A percentile compares a stretch with the other conserved stretches of the same genome.
phyloP scores from a whole-genome alignment of 2,329 filamentous ascomycete species.

The Phialophora verrucosa region DNA sequence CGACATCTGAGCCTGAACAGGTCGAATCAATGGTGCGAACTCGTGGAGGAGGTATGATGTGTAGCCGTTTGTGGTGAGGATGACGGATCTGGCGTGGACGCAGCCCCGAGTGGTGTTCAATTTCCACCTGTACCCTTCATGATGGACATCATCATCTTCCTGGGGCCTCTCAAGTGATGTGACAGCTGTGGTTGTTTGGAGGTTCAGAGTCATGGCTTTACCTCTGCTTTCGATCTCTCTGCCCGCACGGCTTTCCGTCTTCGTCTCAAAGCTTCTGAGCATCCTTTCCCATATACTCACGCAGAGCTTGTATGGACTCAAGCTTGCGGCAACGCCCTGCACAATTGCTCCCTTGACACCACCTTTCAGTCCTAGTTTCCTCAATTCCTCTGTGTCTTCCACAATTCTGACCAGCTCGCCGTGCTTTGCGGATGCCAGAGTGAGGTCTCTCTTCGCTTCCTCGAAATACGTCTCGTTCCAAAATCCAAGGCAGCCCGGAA shows the following conservation, averaged over 20 bases:
- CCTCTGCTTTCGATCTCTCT: not conserved
- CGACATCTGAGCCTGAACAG: slow-evolving; percentile 66
- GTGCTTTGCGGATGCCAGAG: not conserved
- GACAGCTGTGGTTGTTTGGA: slow-evolving; percentile 44
- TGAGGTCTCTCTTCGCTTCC: slow-evolving; percentile 31
- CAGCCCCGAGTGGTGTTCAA: slow-evolving; percentile 70
- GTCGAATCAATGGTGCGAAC: slow-evolving; percentile 74
- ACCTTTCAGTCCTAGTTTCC: slow-evolving; percentile 39
- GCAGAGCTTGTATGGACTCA: slow-evolving; percentile 34
- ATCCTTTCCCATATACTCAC: slow-evolving; percentile 25
- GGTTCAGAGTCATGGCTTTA: slow-evolving; percentile 37
- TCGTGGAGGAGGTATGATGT: slow-evolving; percentile 74
- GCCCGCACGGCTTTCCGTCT: not conserved
- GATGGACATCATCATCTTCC: slow-evolving; percentile 6
- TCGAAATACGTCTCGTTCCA: slow-evolving; percentile 33
- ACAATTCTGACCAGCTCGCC: slow-evolving; percentile 22
- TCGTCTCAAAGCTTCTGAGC: slow-evolving; percentile 13
- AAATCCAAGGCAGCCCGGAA: slow-evolving; percentile 27
- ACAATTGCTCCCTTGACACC: slow-evolving; percentile 32
- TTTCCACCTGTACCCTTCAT: slow-evolving; percentile 57
- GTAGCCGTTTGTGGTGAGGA: slow-evolving; percentile 85
- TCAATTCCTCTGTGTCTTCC: slow-evolving; percentile 42
- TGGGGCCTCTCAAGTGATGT: slow-evolving; percentile 30
- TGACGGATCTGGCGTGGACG: slow-evolving; percentile 66
- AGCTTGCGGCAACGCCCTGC: slow-evolving; percentile 28